Base-by-base conservation (phyloP, 2,329 filamentous ascomycete genomes). In the Magnaporthiopsis incrustans region DNA sequence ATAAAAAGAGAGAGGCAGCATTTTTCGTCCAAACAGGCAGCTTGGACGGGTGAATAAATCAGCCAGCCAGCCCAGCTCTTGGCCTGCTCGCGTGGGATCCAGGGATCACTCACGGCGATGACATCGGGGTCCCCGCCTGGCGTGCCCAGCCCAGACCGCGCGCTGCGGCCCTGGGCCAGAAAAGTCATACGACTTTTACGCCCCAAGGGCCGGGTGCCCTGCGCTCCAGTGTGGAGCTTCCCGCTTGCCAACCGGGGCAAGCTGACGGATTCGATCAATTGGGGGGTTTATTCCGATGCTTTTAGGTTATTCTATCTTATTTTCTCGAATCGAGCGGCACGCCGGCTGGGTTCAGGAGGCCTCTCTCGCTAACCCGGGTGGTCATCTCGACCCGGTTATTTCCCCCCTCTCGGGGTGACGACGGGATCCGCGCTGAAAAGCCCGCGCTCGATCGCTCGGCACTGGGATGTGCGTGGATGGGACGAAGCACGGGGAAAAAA, bases 321-420 rank as follows among this genome's bases (percentile, higher is more conserved):
- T 12, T 38, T 60, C 58, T 35, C 58, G 58, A 38, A 60, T 60
- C 58, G 58, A 60, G 58, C 58, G 58, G 58, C 58, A 60, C 22
- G 26, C 57, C n/a, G 2, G 33, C 18, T 4, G 1, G 44, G 18
- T 11, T 3, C 22, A 53, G 44, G 44, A 53, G 44, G 44, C 44
- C 44, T 53, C 22, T 22, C 1, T 2, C 38, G 18, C 22, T 18
- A 2, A 8, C n/a, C 44, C 44, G 44, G 44, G 44, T 11, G 44
- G 22, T 53, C 18, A 53, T 53, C 44, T 53, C 22, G 44, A 22
- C 44, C 44, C 44, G 44, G n/a, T 53, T 53, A n/a, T 25, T 22
- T 53, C 22, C 38, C 38, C n/a, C 11, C 44, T 53, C 18, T 22
- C 22, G 44, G 44, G 44, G 44, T 22, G 22, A n/a, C 8, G 22